A percentile compares a stretch with the other conserved stretches of the same genome.
These are phyloP conservation scores for Amphirosellinia nigrospora DNA, from an alignment of 495 filamentous ascomycete species.

Conservation along the genomic window DNA sequence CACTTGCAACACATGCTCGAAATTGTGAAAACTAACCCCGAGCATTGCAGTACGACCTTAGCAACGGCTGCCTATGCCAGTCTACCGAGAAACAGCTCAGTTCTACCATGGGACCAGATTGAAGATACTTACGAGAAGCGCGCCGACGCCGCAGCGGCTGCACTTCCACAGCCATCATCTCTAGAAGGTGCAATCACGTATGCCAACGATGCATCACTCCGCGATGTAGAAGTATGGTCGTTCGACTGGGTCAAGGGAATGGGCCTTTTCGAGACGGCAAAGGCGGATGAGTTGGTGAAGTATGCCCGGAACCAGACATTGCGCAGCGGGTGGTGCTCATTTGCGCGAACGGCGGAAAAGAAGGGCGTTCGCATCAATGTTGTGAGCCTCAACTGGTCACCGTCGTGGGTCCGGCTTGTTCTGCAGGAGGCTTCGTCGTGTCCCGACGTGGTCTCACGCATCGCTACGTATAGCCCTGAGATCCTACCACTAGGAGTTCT, in stretches of 20 bases:
- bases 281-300: not conserved
- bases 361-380: conserved; percentile 5
- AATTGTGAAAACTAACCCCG: not conserved
- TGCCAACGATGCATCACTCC: conserved; percentile 12
- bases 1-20: not conserved
- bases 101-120: conserved; percentile 19
- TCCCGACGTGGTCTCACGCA: conserved; percentile 1
- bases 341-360: conserved; percentile 9
- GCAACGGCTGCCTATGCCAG: conserved; percentile 16
- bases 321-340: conserved; percentile 13
- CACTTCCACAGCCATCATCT: conserved; percentile 3
- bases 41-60: not conserved
- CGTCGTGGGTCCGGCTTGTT: conserved; percentile 21
- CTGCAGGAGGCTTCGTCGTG: conserved; percentile 12
- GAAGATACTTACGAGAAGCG: conserved; percentile 7
- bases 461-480: conserved; percentile 14
- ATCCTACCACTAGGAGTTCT: conserved; percentile 9
- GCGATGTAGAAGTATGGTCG: conserved; percentile 16
- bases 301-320: conserved; percentile 15
- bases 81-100: conserved; percentile 19
- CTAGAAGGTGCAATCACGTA: conserved; percentile 2
- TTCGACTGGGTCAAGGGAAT: conserved; percentile 18
- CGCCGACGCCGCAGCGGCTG: conserved; percentile 15
- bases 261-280: conserved; percentile 16
- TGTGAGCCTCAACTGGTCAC: conserved; percentile 22